Evolutionary conservation across 805 yeast species (phyloP).

Genomic region (Monosporozyma solicola): DNA sequence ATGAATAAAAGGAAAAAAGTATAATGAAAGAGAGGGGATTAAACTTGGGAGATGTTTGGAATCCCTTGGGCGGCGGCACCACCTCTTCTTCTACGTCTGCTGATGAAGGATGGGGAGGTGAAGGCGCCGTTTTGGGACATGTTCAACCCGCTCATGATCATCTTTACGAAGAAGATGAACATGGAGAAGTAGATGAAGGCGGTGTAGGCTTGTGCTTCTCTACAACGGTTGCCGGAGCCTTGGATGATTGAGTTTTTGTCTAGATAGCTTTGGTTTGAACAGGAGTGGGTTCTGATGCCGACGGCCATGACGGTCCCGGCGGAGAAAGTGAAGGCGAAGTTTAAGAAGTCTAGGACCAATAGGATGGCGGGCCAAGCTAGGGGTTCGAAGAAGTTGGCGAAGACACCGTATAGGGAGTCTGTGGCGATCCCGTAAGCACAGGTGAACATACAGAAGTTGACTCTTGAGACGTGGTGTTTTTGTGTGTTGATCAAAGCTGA

Average conservation of each 20-base stretch:
- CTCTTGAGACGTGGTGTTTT: constrained; percentile 54
- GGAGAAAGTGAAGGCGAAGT: constrained; percentile 84
- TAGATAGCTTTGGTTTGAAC: constrained; percentile 60
- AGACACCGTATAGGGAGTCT: constrained; percentile 67
- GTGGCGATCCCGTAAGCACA: constrained; percentile 79
- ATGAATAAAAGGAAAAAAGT: background rate
- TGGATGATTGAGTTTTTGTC: constrained; percentile 59
- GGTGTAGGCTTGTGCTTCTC: constrained; percentile 81
- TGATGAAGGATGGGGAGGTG: constrained; percentile 25
- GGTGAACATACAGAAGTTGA: constrained; percentile 80
- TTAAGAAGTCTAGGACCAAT: constrained; percentile 72
- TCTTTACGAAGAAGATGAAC: constrained; percentile 61
- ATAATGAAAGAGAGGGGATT: constrained; percentile 28
- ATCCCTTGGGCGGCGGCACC: constrained; percentile 46
- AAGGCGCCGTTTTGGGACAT: constrained; percentile 21
- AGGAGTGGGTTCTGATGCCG: constrained; percentile 78
- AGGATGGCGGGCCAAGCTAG: constrained; percentile 83
- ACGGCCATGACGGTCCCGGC: constrained; percentile 94
- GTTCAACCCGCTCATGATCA: constrained; percentile 30
- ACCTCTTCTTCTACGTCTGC: constrained; percentile 32
- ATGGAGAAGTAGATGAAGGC: constrained; percentile 82
- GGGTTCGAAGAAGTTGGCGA: constrained; percentile 62
- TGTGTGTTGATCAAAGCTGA: constrained; percentile 78
- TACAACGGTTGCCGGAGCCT: constrained; percentile 79
- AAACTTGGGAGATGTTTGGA: constrained; percentile 86